Percentiles rank a stretch among this genome's conserved stretches.
Conservation (phyloP, 345 rosid species). For the Sonneratia caseolaris region DNA sequence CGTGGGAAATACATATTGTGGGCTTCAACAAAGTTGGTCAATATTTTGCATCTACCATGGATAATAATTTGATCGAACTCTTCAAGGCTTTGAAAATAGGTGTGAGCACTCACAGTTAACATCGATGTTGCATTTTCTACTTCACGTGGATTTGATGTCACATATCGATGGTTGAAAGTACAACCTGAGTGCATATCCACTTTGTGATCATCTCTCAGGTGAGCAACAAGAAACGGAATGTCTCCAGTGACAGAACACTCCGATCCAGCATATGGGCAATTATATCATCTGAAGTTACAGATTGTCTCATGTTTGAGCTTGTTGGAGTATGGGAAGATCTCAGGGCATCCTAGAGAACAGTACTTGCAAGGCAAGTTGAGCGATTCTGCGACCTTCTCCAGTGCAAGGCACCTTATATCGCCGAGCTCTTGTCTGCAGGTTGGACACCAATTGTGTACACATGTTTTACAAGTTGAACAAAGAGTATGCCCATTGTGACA, state of each 20-base stretch:
- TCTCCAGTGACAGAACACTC: constrained; percentile 77
- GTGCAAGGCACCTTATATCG: constrained; percentile 85
- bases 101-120: constrained; percentile 62
- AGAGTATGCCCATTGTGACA: constrained; percentile 97
- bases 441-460: constrained; percentile 88
- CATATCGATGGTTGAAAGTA: constrained; percentile 94
- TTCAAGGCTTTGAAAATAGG: constrained; percentile 2
- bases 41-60: not conserved
- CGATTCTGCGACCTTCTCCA: constrained; percentile 93
- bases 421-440: constrained; percentile 98
- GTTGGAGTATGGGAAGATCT: constrained; percentile 89
- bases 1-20: not conserved
- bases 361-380: constrained; percentile 86
- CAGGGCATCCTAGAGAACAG: constrained; percentile 72
- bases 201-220: constrained; percentile 88
- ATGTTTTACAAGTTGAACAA: constrained; percentile 82
- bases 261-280: constrained; percentile 91
- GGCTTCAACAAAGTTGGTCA: not conserved
- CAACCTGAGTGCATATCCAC: constrained; percentile 97
- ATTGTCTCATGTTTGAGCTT: constrained; percentile 83
- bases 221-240: constrained; percentile 79
- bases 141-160: constrained; percentile 95
- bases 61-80: not conserved
- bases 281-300: constrained; percentile 87
- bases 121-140: constrained; percentile 98